These are phyloP conservation scores for Dryadomyces sulphureus DNA, from an alignment of 2,329 filamentous ascomycete species.

Conservation along the genomic window DNA sequence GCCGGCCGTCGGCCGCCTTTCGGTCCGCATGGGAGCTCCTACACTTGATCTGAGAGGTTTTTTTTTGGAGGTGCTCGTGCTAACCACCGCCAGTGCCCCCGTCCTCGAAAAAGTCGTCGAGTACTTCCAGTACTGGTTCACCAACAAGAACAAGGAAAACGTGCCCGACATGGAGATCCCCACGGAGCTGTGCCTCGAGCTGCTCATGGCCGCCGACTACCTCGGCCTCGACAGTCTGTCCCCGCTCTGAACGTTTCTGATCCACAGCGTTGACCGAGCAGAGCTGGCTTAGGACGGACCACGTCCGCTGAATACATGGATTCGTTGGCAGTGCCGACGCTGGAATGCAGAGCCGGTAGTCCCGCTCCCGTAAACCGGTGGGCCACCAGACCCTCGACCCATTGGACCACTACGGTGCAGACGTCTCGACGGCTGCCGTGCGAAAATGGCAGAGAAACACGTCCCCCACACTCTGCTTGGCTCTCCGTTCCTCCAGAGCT, in stretches of 20 bases:
- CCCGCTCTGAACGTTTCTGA: too few species aligned
- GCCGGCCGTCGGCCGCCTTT: not conserved
- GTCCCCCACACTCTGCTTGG: slow-evolving; percentile 32
- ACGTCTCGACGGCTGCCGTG: slow-evolving; percentile 27
- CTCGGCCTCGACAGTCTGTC: slow-evolving; percentile 51
- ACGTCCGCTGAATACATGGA: too few species aligned
- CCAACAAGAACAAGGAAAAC: slow-evolving; percentile 52
- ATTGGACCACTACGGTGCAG: slow-evolving; percentile 13
- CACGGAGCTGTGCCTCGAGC: slow-evolving; percentile 61
- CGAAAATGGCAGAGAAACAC: slow-evolving; percentile 28
- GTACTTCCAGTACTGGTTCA: slow-evolving; percentile 74
- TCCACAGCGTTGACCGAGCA: not conserved
- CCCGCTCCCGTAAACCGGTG: too few species aligned
- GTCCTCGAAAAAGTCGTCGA: slow-evolving; percentile 70
- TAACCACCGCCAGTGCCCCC: slow-evolving; percentile 36
- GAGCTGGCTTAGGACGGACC: not conserved
- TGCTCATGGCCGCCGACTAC: slow-evolving; percentile 66
- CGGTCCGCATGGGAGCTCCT: slow-evolving; percentile 9
- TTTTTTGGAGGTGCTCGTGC: not conserved
- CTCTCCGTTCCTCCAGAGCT: slow-evolving; percentile 20
- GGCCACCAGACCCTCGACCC: too few species aligned
- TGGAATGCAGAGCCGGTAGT: too few species aligned
- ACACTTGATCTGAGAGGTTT: slow-evolving; percentile 15
- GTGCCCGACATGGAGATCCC: slow-evolving; percentile 72
- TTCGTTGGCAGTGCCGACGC: too few species aligned